Evolutionary conservation across 768 basidiomycete genomes (phyloP), one percentile per base, ranked within the genome.

Genomic region (Pleurotus giganteus): DNA sequence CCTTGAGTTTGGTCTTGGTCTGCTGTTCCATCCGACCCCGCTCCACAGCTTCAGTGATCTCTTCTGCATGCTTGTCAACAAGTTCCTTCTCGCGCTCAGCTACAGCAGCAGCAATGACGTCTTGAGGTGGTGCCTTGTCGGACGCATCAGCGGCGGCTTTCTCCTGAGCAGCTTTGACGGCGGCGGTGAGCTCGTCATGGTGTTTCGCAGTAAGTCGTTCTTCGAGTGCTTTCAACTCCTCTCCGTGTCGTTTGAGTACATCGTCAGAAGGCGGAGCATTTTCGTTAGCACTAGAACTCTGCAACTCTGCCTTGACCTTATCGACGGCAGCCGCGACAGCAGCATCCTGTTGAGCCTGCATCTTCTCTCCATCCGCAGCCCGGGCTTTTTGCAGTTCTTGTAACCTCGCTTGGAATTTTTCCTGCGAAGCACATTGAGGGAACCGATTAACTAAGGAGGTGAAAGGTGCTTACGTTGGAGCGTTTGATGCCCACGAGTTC

Each of bases 1-100:
- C 89, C 69, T 90, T 91, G 39, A 91, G 60, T 65, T 86, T 88
- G 29, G 70, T 65, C 70, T 86, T 88, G 21, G 82, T 73, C 1
- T 62, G 71, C 47, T 78, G 74, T 58, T 91, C 89, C 72, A 79
- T 73, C 44, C 89, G 75, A 2, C 89, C 89, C 2, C 81, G 73
- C 47, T 91, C 89, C 5, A 86, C 75, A 1, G 89, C 89, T 4
- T 80, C 73, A 2, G 75, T 75, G 29, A 89, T 80, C 49, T 87
- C 86, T 21, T 80, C 74, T 4, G 74, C 71, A 21, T 82, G 81
- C 36, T 71, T 73, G 9, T 72, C 68, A 64, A 79, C 71, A 3
- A 77, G 56, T 21, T 76, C 71, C 58, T 76, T 73, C 47, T 83
- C 75, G 55, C 79, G 74, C 39, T 79, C 77, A 1, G 69, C 70